These are phyloP conservation scores for Emmonsia crescens DNA, from an alignment of 2,329 filamentous ascomycete genomes.

Conservation along the genomic window DNA sequence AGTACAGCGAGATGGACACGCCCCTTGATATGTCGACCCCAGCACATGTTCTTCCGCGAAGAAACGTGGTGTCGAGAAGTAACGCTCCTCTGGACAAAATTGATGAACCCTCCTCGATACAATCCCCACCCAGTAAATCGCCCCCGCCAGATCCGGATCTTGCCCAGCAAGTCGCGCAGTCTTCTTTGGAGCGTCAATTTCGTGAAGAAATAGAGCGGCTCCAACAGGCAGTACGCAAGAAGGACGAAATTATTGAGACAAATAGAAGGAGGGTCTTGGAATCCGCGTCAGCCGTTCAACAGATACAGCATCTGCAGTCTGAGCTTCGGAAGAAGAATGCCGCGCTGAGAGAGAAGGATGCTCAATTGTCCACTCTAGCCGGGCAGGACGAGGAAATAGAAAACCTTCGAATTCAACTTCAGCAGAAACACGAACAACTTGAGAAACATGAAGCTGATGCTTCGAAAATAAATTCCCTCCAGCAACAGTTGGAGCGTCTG, in stretches of 20 bases:
- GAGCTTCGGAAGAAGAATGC: constrained; percentile 26
- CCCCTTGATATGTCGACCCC: constrained; percentile 36
- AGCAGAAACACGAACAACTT: constrained; percentile 7
- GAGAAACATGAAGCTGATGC: constrained; percentile 10
- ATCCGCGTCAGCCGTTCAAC: constrained; percentile 26
- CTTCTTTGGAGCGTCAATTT: constrained; percentile 17
- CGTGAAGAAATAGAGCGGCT: constrained; percentile 24
- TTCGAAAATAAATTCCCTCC: constrained; percentile 15
- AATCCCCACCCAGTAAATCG: constrained; percentile 8
- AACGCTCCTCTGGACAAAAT: constrained; percentile 27
- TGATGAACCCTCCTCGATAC: constrained; percentile 20
- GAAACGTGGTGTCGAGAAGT: constrained; percentile 12
- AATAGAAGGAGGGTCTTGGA: constrained; percentile 25
- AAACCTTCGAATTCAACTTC: constrained; percentile 6
- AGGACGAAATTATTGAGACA: constrained; percentile 26
- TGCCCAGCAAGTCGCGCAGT: constrained; percentile 16
- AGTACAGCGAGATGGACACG: constrained; percentile 33
- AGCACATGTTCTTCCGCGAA: constrained; percentile 27
- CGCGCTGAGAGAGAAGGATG: constrained; percentile 20
- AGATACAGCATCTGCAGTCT: constrained; percentile 29
- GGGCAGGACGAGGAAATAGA: constrained; percentile 6
- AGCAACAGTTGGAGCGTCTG: constrained; percentile 11
- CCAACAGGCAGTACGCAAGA: constrained; percentile 21
- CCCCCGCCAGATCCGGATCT: not conserved
- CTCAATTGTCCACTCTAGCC: not conserved